Conservation (phyloP, 768 basidiomycete species). For the Leccinum incarnatum region DNA sequence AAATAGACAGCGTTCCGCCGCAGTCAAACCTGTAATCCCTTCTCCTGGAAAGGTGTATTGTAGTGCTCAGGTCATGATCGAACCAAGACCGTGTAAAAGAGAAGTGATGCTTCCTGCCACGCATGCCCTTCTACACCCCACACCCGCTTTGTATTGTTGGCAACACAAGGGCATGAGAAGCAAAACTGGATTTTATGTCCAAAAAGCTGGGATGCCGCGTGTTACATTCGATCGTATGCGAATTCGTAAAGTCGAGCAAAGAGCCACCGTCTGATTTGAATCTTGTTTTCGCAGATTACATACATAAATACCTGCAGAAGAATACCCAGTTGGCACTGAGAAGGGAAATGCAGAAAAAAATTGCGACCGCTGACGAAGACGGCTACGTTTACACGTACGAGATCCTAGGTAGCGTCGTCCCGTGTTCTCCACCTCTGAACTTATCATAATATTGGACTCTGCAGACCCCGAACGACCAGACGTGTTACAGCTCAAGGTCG, state of each 20-base stretch:
- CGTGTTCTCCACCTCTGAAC: background rate
- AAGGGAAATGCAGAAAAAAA: constrained; percentile 52
- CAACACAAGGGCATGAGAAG: constrained; percentile 62
- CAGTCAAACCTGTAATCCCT: constrained; percentile 18
- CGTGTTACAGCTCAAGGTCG: constrained; percentile 71
- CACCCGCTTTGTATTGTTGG: constrained; percentile 50
- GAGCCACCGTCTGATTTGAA: constrained; percentile 4
- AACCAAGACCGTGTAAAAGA: constrained; percentile 54
- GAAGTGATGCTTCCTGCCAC: constrained; percentile 46
- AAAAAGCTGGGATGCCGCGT: constrained; percentile 42
- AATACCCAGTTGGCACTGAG: constrained; percentile 59
- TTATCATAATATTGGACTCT: constrained; percentile 6
- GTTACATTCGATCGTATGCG: constrained; percentile 56
- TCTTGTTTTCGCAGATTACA: constrained; percentile 50
- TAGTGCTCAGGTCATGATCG: constrained; percentile 60
- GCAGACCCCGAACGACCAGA: constrained; percentile 34
- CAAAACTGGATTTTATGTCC: constrained; percentile 54
- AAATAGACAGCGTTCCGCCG: constrained; percentile 20
- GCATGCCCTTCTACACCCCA: constrained; percentile 26
- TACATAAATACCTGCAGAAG: constrained; percentile 59
- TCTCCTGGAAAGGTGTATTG: constrained; percentile 45
- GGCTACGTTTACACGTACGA: constrained; percentile 86
- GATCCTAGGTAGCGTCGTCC: constrained; percentile 54
- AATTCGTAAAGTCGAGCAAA: background rate
- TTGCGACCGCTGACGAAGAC: constrained; percentile 54